Conservation (phyloP, 176 grass and related monocot species). For the Phragmites australis region DNA sequence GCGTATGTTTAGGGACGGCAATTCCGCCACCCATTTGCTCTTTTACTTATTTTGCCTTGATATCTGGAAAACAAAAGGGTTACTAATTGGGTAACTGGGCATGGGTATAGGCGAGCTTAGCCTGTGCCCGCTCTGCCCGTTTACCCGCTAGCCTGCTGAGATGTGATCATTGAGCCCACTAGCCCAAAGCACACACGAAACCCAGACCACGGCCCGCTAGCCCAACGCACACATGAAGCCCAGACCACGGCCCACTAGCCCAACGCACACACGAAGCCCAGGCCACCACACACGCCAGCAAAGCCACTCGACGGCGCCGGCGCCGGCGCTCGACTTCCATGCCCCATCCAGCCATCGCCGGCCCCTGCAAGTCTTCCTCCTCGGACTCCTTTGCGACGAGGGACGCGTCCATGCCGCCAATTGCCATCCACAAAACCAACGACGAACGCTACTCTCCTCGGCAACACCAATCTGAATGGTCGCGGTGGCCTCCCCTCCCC, state of each 20-base stretch:
- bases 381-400: not conserved
- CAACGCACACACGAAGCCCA: not conserved
- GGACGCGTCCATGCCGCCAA: not conserved
- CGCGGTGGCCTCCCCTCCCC: not conserved
- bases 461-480: conserved; percentile 24
- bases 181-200: too few relatives aligned
- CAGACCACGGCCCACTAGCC: not conserved
- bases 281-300: not conserved
- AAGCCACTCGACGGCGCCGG: not conserved
- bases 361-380: not conserved
- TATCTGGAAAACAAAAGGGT: too few relatives aligned
- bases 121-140: too few relatives aligned
- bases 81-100: too few relatives aligned
- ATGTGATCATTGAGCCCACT: too few relatives aligned
- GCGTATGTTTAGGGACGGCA: too few relatives aligned
- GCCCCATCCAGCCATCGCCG: not conserved
- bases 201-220: too few relatives aligned
- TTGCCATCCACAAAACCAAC: not conserved
- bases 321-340: not conserved
- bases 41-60: too few relatives aligned
- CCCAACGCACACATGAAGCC: too few relatives aligned
- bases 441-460: not conserved
- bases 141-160: too few relatives aligned
- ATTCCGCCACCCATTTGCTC: too few relatives aligned
- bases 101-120: too few relatives aligned